A percentile compares a stretch with the other conserved stretches of the same genome.
Evolutionary conservation across 177 flowering plant genomes (phyloP).

Genomic region (Telopea speciosissima): DNA sequence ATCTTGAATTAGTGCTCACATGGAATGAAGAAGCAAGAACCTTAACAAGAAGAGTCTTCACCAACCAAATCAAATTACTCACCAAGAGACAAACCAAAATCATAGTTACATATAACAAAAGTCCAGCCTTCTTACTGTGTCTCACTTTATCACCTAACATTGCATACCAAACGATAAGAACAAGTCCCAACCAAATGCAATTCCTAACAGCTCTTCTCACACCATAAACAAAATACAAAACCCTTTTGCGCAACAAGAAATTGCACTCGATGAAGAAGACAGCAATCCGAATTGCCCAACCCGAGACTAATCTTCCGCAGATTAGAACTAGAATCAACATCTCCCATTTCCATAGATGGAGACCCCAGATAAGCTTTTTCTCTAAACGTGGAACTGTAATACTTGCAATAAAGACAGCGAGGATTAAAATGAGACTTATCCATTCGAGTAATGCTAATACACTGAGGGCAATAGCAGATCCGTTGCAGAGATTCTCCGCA

Average conservation of each 20-base stretch:
- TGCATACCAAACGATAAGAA: constrained; percentile 52
- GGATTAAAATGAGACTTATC: constrained; percentile 41
- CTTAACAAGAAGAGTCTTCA: constrained; percentile 73
- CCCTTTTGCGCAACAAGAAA: constrained; percentile 53
- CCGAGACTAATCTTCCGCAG: constrained; percentile 66
- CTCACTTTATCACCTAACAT: constrained; percentile 45
- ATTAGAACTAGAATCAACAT: constrained; percentile 51
- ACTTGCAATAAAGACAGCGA: constrained; percentile 35
- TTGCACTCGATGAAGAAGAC: constrained; percentile 68
- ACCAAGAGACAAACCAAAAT: constrained; percentile 49
- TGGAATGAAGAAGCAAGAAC: constrained; percentile 84
- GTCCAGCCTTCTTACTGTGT: constrained; percentile 23
- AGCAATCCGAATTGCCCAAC: constrained; percentile 51
- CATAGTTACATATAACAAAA: constrained; percentile 40
- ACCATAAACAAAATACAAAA: constrained; percentile 69
- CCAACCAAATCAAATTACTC: constrained; percentile 54
- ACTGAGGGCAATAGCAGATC: too few relatives aligned
- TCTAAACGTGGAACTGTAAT: constrained; percentile 28
- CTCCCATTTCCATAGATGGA: constrained; percentile 72
- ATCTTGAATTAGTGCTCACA: constrained; percentile 72
- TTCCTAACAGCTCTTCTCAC: constrained; percentile 57
- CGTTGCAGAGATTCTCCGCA: too few relatives aligned
- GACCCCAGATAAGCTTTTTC: constrained; percentile 26
- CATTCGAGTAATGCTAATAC: constrained; percentile 34
- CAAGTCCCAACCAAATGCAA: constrained; percentile 66